Evolutionary conservation across 306 rosid species (phyloP).

Genomic region (Carpinus fangiana): DNA sequence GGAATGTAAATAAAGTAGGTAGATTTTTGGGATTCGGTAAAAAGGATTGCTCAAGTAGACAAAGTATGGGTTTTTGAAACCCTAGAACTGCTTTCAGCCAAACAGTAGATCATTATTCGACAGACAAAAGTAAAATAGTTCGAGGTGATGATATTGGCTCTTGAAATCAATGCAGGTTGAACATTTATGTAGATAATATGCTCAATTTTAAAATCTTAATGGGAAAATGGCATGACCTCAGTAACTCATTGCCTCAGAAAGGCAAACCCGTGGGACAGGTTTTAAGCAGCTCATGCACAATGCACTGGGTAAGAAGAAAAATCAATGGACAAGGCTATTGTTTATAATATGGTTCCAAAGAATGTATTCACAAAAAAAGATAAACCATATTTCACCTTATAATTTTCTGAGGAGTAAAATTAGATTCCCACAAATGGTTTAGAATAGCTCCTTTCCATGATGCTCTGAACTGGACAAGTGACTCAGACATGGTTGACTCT

Average conservation of each 20-base stretch:
- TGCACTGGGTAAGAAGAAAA: background rate
- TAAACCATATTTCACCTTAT: conserved; percentile 49
- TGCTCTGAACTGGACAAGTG: conserved; percentile 61
- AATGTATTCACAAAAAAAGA: background rate
- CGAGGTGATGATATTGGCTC: background rate
- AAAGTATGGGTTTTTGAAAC: background rate
- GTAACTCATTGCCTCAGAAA: background rate
- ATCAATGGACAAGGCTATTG: background rate
- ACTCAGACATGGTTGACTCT: conserved; percentile 60
- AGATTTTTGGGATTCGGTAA: background rate
- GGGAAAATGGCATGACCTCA: conserved; percentile 1
- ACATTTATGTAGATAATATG: background rate
- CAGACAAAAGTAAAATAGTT: background rate
- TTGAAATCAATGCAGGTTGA: background rate
- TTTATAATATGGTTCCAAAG: background rate
- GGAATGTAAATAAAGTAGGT: background rate
- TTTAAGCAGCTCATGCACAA: background rate
- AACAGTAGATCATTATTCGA: background rate
- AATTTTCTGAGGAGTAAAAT: conserved; percentile 81
- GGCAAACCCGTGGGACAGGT: background rate
- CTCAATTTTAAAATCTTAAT: background rate
- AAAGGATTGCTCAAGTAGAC: background rate
- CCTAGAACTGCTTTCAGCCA: background rate
- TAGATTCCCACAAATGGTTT: conserved; percentile 94
- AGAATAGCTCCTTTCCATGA: conserved; percentile 90